phyloP scores from a whole-genome alignment of 176 grass and related monocot genomes.

The barley (Hordeum vulgare) region DNA sequence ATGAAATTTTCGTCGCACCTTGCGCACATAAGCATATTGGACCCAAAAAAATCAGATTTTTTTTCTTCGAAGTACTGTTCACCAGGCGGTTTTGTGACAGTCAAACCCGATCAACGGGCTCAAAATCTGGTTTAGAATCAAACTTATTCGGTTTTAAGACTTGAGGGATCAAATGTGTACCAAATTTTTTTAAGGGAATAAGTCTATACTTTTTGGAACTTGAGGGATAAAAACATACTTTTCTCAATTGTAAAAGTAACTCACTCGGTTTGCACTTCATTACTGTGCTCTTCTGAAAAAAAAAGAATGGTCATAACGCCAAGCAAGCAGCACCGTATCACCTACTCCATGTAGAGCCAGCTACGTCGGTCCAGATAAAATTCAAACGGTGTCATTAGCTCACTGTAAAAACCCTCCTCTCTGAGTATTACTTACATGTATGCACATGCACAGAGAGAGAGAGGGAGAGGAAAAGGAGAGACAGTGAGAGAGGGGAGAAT shows the following conservation, averaged over 20 bases:
- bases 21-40: too few relatives aligned
- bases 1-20: too few relatives aligned
- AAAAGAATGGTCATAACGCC: neutral
- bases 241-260: neutral
- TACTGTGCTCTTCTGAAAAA: neutral
- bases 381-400: neutral
- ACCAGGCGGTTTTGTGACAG: too few relatives aligned
- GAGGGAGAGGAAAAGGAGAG: neutral
- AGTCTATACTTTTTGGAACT: too few relatives aligned
- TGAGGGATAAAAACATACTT: too few relatives aligned
- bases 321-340: neutral
- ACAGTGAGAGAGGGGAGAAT: neutral
- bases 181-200: too few relatives aligned
- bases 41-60: too few relatives aligned
- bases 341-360: neutral
- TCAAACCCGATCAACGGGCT: too few relatives aligned
- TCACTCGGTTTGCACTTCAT: neutral
- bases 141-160: too few relatives aligned
- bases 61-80: too few relatives aligned
- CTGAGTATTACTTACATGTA: neutral
- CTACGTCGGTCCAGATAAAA: neutral
- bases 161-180: too few relatives aligned
- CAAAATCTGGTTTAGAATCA: too few relatives aligned
- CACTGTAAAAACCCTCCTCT: neutral
- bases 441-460: neutral